Evolutionary conservation across 148 eudicot genomes (phyloP), one percentile per base, ranked within the genome.

Genomic region (Rhododendron ferrugineum): DNA sequence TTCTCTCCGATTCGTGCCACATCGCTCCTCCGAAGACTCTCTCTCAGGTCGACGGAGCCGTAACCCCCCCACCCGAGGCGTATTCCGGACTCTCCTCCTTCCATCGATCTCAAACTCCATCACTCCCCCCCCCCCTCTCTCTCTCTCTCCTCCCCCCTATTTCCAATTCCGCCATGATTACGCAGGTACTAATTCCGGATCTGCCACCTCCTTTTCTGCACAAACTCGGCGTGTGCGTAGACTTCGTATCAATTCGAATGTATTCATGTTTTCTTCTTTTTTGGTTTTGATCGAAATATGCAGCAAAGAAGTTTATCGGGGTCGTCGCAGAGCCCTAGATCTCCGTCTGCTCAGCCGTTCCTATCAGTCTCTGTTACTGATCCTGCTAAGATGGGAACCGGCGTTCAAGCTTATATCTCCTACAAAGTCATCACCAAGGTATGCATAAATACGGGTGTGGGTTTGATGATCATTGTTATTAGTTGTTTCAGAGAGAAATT

Each of bases 301-400:
- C 92, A 92, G 93, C 94, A 91, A 78, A 84, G 92, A 68, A 92
- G 88, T 85, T 85, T 84, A 70, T 91, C 91, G 40, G 93, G 90
- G 13, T 78, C 87, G 23, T 84, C 90, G 11, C 95, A 92, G 83
- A 94, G 96, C 92, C 98, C 99, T 86, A 91, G 94, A 93, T 95
- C 99, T 75, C 94, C 94, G 4, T 87, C 92, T 47, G 87, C 93
- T 13, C 91, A 91, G 14, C 92, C 90, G 6, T 94, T 84, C 87
- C 84, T 97, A 6, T 89, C 90, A 20, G 96, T 97, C 40, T 91
- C 96, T 14, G 99, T 95, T 15, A 91, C 93, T 66, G 99, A 95
- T 95, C 98, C 98, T n/a, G 98, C 94, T 85, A 97, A 97, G 88
- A 90, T 97, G 89, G 96, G 98, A 84, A 94, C 89, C 90, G 98